Base-by-base conservation (phyloP, 2,329 filamentous ascomycete genomes). In the Cadophora gregata region DNA sequence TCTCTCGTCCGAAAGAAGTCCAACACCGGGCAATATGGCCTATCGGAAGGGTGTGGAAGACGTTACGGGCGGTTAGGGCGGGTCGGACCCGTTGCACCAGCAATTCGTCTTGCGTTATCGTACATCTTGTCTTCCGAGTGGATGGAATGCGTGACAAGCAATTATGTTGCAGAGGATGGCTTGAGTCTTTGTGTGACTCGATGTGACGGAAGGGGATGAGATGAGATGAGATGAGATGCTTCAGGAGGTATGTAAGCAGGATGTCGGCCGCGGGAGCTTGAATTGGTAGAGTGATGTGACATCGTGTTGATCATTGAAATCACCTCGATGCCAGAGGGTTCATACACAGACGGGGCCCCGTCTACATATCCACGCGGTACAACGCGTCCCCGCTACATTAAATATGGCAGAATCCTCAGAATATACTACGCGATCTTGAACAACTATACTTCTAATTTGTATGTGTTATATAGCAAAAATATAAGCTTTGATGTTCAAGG, bases 101-200 rank as follows among this genome's bases (percentile, higher is more conserved):
- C 38, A 36, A 36, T 36, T 8, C 33, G 14, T 24, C 31, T 56
- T n/a, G 36, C 31, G 16, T 55, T 42, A 29, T 47, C 47, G 16
- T 47, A 36, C 21, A 45, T 21, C 50, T 29, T n/a, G 25, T 59
- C 55, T 38, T 59, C 63, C 63, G 45, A 60, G 63, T 65, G 63
- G 63, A 51, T 47, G 38, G 16, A 14, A 38, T 65, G 47, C 56
- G 63, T 60, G 56, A 60, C 63, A 65, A 60, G n/a, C 56, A 24
- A 33, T 33, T 45, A 25, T 65, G 14, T 33, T 60, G 63, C 63
- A 60, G 45, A 31, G 31, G 31, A 31, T 16, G n/a, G 61, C 29
- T 45, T 25, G 47, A 31, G 19, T n/a, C 27, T 50, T 19, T 50
- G 45, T 50, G 31, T 50, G 12, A 48, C 42, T 31, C 51, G 24